A percentile compares a stretch with the other conserved stretches of the same genome.
phyloP scores from a whole-genome alignment of 164 flowering plant genomes.

The Echeveria elegans region DNA sequence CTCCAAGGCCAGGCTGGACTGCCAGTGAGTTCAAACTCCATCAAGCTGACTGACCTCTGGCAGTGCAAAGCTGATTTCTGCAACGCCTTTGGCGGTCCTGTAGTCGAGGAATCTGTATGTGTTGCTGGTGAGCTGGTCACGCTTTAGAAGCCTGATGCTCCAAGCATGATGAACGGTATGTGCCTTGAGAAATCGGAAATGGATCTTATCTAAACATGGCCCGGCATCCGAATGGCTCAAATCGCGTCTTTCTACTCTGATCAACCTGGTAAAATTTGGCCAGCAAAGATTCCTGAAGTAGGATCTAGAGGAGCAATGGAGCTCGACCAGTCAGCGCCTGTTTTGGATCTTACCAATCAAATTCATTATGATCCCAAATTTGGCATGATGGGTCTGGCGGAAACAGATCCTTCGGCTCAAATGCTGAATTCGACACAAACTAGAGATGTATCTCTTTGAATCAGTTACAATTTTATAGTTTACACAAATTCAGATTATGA shows the following conservation, averaged over 20 bases:
- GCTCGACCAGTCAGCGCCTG: conserved; percentile 26
- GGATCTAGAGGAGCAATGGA: conserved; percentile 21
- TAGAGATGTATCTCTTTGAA: no score
- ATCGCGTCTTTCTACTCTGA: conserved; percentile 32
- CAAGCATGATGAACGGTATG: conserved; percentile 13
- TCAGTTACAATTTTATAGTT: no score
- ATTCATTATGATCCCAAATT: conserved; percentile 19
- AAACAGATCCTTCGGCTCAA: no score
- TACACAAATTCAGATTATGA: no score
- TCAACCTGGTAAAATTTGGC: conserved; percentile 33
- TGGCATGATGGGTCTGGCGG: conserved; percentile 42
- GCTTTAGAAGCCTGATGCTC: conserved; percentile 10
- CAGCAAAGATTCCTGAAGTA: conserved; percentile 27
- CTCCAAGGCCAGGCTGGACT: conserved; percentile 21
- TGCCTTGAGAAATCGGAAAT: conserved; percentile 28
- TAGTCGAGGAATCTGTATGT: conserved; percentile 17
- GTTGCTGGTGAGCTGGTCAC: conserved; percentile 17
- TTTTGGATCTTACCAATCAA: conserved; percentile 31
- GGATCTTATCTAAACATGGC: conserved; percentile 32
- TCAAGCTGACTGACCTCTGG: conserved; percentile 43
- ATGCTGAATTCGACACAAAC: no score
- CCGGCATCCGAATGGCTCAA: conserved; percentile 45
- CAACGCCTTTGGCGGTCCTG: conserved; percentile 22
- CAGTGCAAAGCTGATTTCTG: conserved; percentile 21
- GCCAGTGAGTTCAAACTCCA: conserved; percentile 27